Evolutionary conservation across 352 stramenopile genomes (phyloP).

Genomic region (Phytophthora kernoviae): DNA sequence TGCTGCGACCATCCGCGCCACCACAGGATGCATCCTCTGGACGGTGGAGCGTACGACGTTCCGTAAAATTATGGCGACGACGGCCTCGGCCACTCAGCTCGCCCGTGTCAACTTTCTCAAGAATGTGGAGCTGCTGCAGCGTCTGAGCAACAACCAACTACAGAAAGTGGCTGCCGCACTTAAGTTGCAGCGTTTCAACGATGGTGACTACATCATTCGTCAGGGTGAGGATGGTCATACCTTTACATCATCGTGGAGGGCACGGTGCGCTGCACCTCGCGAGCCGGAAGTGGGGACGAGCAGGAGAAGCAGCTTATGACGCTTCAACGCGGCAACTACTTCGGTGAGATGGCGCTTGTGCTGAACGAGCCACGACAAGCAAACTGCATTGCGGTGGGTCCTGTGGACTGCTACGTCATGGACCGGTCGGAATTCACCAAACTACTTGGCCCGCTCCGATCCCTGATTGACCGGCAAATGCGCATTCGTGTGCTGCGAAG

Average conservation of each 20-base stretch:
- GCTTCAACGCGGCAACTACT: constrained; percentile 84
- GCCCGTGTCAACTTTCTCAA: constrained; percentile 91
- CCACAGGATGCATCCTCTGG: constrained; percentile 90
- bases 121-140: constrained; percentile 93
- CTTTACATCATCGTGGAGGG: constrained; percentile 98
- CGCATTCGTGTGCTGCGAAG: constrained; percentile 92
- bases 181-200: constrained; percentile 84
- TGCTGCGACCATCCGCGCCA: constrained; percentile 92
- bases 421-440: constrained; percentile 89
- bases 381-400: constrained; percentile 78
- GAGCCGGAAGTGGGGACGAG: constrained; percentile 42
- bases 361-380: constrained; percentile 86
- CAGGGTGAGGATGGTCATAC: constrained; percentile 95
- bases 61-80: constrained; percentile 84
- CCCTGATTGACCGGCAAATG: constrained; percentile 88
- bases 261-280: constrained; percentile 82
- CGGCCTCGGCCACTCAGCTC: constrained; percentile 72
- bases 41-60: constrained; percentile 91
- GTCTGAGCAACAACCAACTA: constrained; percentile 88
- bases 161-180: constrained; percentile 86
- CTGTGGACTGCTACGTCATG: constrained; percentile 92
- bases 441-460: constrained; percentile 77
- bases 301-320: constrained; percentile 82
- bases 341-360: constrained; percentile 89
- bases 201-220: constrained; percentile 93